Evolutionary conservation across 78 protist species (phyloP).

Genomic region (Dictyostelium intermedium): DNA sequence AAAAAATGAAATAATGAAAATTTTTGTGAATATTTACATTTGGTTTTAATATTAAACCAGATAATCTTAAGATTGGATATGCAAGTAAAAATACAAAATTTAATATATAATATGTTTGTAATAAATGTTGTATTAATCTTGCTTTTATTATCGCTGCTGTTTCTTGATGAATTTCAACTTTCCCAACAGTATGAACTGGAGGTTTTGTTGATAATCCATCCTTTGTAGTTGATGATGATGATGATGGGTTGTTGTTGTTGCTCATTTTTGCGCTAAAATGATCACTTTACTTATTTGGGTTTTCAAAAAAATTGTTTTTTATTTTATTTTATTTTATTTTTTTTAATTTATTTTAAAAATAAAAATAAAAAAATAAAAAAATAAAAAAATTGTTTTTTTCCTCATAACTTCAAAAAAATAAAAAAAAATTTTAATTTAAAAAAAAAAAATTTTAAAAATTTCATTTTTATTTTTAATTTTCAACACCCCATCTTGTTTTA

Average conservation of each 20-base stretch:
- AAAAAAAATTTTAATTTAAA: neutral
- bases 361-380: neutral
- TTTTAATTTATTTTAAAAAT: neutral
- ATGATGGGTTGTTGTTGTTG: neutral
- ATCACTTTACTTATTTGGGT: neutral
- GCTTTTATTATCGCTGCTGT: neutral
- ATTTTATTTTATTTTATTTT: no score
- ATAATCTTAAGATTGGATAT: neutral
- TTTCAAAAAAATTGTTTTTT: neutral
- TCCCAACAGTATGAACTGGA: neutral
- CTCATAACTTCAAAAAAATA: neutral
- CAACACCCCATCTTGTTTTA: neutral
- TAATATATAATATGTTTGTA: slow-evolving; percentile 16
- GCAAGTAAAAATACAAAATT: neutral
- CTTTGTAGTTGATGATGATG: neutral
- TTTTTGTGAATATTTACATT: neutral
- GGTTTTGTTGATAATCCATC: neutral
- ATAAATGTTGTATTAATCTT: neutral
- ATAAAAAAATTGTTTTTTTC: neutral
- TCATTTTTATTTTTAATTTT: neutral
- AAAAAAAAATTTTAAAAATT: neutral
- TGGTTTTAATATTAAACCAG: neutral
- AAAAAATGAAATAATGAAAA: neutral
- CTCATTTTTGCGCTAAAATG: neutral
- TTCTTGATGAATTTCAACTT: neutral